Evolutionary conservation across 192 early-diverging fungal genomes (phyloP).

Genomic region (Coemansia sp.): DNA sequence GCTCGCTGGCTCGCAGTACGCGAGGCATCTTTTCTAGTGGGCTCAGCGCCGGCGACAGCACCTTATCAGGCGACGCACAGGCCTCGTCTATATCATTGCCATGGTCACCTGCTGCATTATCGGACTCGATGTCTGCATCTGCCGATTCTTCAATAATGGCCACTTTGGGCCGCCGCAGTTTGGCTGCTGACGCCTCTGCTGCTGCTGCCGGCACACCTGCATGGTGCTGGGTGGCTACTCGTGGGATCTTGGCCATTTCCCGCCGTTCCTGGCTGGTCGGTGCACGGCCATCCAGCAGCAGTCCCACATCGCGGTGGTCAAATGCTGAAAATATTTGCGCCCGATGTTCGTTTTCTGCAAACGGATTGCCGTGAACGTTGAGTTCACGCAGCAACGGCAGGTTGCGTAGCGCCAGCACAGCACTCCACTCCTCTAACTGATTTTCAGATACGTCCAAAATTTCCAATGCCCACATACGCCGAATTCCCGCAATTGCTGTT

Average conservation of each 20-base stretch:
- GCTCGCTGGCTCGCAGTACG: conserved; percentile 42
- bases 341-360: conserved; percentile 20
- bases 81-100: not conserved
- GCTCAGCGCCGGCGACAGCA: not conserved
- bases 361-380: conserved; percentile 39
- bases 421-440: conserved; percentile 21
- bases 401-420: conserved; percentile 31
- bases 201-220: conserved; percentile 2
- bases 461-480: conserved; percentile 47
- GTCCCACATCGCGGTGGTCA: conserved; percentile 42
- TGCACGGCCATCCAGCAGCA: conserved; percentile 32
- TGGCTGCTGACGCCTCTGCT: conserved; percentile 5
- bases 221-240: conserved; percentile 38
- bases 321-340: conserved; percentile 47
- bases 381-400: conserved; percentile 36
- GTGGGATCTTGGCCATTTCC: conserved; percentile 46
- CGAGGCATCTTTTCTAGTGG: conserved; percentile 28
- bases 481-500: conserved; percentile 21
- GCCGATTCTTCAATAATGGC: conserved; percentile 49
- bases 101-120: not conserved
- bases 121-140: conserved; percentile 4
- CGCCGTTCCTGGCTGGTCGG: conserved; percentile 36
- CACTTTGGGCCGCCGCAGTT: conserved; percentile 37
- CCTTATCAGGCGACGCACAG: too few species aligned
- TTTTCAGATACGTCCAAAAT: conserved; percentile 37